These are phyloP conservation scores for Pichia paraexigua DNA, from an alignment of 805 yeast species.

Conservation along the genomic window DNA sequence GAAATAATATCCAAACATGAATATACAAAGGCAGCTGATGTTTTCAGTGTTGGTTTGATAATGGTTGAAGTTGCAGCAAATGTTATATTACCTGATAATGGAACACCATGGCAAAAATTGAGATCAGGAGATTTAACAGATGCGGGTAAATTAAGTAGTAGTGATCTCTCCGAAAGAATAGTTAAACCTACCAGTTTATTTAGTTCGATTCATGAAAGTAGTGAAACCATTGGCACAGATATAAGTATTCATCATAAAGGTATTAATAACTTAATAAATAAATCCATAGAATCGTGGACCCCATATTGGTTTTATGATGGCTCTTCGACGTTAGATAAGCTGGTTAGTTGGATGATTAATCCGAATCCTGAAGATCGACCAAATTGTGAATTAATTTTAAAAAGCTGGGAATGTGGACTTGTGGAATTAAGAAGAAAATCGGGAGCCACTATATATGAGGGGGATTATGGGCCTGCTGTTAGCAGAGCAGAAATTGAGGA, in stretches of 20 bases:
- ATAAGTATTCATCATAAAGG: not conserved
- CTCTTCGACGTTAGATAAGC: constrained; percentile 59
- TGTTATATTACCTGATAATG: constrained; percentile 90
- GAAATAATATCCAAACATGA: constrained; percentile 77
- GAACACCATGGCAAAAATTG: constrained; percentile 91
- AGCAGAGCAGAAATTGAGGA: constrained; percentile 30
- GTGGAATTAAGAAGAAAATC: constrained; percentile 79
- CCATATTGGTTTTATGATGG: constrained; percentile 77
- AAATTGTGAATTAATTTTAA: constrained; percentile 64
- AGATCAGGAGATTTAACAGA: constrained; percentile 93
- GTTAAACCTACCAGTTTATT: constrained; percentile 14
- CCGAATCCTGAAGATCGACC: constrained; percentile 80
- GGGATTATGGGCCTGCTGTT: constrained; percentile 75
- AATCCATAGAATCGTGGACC: constrained; percentile 45
- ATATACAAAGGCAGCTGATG: constrained; percentile 89
- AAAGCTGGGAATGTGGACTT: constrained; percentile 61
- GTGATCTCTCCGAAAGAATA: constrained; percentile 40
- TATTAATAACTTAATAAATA: not conserved
- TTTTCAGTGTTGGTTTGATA: constrained; percentile 88
- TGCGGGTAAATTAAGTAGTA: constrained; percentile 79
- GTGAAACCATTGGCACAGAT: constrained; percentile 8
- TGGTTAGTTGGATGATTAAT: constrained; percentile 83
- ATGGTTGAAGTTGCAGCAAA: constrained; percentile 95
- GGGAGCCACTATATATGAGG: constrained; percentile 92
- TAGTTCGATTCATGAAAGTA: constrained; percentile 7